Percentiles rank a stretch among this genome's conserved stretches.
phyloP scores from a whole-genome alignment of 768 basidiomycete genomes.

The Rhizopogon salebrosus region DNA sequence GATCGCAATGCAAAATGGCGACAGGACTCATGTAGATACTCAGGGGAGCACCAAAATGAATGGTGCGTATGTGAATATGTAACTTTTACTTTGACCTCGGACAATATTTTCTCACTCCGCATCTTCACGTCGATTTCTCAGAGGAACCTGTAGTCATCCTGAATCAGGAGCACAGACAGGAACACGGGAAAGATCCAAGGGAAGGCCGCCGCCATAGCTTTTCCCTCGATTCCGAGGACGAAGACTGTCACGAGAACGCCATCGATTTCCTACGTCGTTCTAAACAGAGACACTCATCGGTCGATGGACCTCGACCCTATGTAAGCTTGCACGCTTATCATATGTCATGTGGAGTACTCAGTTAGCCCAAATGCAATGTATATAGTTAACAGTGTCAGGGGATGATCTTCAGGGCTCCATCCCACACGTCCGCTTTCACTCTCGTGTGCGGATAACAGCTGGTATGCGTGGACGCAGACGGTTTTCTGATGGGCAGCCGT shows the following conservation, averaged over 20 bases:
- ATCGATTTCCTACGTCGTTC: neutral
- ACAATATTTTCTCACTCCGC: neutral
- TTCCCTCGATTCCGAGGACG: conserved; percentile 11
- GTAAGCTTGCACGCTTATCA: neutral
- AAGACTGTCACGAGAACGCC: conserved; percentile 8
- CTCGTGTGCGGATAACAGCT: conserved; percentile 73
- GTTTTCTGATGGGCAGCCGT: conserved; percentile 17
- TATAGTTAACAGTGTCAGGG: neutral
- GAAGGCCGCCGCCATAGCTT: conserved; percentile 1
- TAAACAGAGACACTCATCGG: neutral
- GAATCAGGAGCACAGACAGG: neutral
- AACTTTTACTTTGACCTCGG: neutral
- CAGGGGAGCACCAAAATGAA: neutral
- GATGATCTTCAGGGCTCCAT: neutral
- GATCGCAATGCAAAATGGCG: neutral
- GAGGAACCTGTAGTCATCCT: neutral
- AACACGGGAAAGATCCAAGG: neutral
- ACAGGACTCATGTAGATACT: neutral
- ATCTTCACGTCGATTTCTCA: neutral
- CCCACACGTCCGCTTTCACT: conserved; percentile 57
- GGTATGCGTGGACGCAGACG: conserved; percentile 50
- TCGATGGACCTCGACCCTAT: neutral
- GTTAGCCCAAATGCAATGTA: neutral
- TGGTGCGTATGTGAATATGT: neutral
- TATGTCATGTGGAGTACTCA: neutral